phyloP scores from a whole-genome alignment of 768 basidiomycete species.

The Podaxis mareebaensis region DNA sequence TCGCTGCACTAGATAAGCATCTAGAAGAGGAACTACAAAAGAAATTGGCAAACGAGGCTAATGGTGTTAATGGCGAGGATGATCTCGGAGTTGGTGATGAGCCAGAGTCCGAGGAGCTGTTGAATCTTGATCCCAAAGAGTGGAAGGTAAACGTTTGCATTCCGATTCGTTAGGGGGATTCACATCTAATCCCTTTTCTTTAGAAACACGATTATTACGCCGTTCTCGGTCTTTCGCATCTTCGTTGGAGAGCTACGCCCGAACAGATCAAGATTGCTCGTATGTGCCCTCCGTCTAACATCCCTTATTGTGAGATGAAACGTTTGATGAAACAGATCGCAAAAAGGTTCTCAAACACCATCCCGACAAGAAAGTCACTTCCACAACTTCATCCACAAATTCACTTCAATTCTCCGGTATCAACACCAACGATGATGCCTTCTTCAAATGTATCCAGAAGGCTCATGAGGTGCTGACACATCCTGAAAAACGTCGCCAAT shows the following conservation, averaged over 20 bases:
- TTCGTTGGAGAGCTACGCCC: conserved; percentile 82
- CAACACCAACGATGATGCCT: conserved; percentile 92
- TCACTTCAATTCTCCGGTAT: conserved; percentile 48
- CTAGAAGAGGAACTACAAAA: conserved; percentile 44
- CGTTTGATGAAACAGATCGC: conserved; percentile 95
- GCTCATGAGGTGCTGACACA: conserved; percentile 93
- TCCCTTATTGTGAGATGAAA: neutral
- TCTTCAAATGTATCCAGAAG: conserved; percentile 99
- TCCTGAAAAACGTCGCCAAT: conserved; percentile 86
- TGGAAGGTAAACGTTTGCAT: conserved; percentile 75
- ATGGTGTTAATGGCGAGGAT: conserved; percentile 54
- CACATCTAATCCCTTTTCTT: neutral
- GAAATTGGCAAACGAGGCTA: conserved; percentile 49
- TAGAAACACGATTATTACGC: conserved; percentile 99
- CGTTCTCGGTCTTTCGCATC: conserved; percentile 89
- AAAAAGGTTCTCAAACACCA: conserved; percentile 99
- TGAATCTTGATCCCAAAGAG: conserved; percentile 90
- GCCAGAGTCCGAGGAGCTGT: conserved; percentile 68
- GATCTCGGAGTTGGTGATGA: conserved; percentile 95
- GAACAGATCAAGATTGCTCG: conserved; percentile 97
- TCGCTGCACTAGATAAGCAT: conserved; percentile 79
- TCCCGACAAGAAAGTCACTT: conserved; percentile 86
- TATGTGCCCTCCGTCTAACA: conserved; percentile 48
- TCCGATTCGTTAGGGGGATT: neutral
- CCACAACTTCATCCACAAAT: conserved; percentile 28